Conservation (phyloP, 2,329 filamentous ascomycete species). For the Fusarium robinianum region DNA sequence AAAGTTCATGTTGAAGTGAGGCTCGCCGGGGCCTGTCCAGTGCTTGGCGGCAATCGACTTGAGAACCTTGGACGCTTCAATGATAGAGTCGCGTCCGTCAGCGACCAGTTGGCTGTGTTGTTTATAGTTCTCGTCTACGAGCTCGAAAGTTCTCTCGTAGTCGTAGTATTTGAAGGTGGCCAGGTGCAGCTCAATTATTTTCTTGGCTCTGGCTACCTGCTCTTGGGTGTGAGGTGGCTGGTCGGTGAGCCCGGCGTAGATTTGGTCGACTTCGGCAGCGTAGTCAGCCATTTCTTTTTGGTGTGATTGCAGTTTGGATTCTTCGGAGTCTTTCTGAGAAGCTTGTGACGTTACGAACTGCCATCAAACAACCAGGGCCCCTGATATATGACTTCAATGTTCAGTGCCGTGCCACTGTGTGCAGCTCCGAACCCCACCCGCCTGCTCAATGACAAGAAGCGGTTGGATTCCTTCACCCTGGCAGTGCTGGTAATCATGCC, state of each 20-base stretch:
- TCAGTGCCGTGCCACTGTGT: background rate
- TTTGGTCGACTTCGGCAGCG: slow-evolving; percentile 3
- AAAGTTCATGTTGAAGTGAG: slow-evolving; percentile 5
- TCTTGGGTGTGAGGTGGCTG: slow-evolving; percentile 3
- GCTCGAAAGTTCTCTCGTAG: slow-evolving; percentile 4
- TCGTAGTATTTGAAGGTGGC: slow-evolving; percentile 8
- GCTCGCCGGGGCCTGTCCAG: slow-evolving; percentile 4
- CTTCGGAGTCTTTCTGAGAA: background rate
- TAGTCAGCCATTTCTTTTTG: slow-evolving; percentile 5
- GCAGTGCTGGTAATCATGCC: background rate
- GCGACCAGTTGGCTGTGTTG: slow-evolving; percentile 4
- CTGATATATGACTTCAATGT: slow-evolving; percentile 3
- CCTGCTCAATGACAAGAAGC: background rate
- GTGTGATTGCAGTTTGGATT: background rate
- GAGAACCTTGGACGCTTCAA: slow-evolving; percentile 4
- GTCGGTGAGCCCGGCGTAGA: slow-evolving; percentile 3
- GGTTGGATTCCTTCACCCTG: background rate
- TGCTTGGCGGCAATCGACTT: slow-evolving; percentile 6
- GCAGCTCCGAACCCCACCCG: background rate
- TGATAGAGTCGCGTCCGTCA: slow-evolving; percentile 3
- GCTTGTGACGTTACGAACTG: background rate
- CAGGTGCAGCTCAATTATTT: slow-evolving; percentile 1
- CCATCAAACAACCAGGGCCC: background rate
- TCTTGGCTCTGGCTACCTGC: slow-evolving; percentile 5
- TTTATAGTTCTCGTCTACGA: slow-evolving; percentile 5